Percentiles rank a stretch among this genome's conserved stretches.
phyloP scores from a whole-genome alignment of 1,284 basidiomycete species.

The Apiotrichum veenhuisii region DNA sequence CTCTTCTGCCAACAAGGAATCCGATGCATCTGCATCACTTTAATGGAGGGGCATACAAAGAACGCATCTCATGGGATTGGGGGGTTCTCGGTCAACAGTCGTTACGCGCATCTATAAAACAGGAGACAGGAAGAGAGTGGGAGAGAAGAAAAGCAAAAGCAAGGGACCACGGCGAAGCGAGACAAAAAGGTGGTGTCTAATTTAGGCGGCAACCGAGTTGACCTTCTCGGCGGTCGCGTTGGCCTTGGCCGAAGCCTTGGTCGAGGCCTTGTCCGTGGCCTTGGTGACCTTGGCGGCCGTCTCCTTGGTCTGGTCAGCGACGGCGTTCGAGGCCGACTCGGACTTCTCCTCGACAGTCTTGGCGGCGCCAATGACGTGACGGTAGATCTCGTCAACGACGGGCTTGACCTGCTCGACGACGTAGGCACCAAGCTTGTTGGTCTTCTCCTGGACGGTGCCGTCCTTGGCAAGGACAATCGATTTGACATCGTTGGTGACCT shows the following conservation, averaged over 20 bases:
- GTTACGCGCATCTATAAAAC: slow-evolving; percentile 4
- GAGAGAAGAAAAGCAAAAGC: neutral
- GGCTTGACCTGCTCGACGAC: slow-evolving; percentile 48
- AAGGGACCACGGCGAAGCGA: too few species aligned
- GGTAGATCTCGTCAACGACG: slow-evolving; percentile 48
- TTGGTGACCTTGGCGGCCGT: slow-evolving; percentile 3
- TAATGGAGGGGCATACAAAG: neutral
- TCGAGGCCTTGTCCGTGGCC: neutral
- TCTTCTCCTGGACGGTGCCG: slow-evolving; percentile 44
- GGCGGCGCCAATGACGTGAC: slow-evolving; percentile 41
- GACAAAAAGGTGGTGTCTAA: neutral
- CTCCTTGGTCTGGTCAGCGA: slow-evolving; percentile 15
- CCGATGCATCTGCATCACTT: neutral
- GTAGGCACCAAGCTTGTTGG: slow-evolving; percentile 47
- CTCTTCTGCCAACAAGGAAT: neutral
- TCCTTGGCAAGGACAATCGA: slow-evolving; percentile 47
- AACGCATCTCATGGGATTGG: neutral
- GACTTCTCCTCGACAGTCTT: slow-evolving; percentile 28
- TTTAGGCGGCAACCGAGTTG: neutral
- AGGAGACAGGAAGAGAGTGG: neutral
- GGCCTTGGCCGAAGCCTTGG: neutral
- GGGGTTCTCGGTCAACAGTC: slow-evolving; percentile 2
- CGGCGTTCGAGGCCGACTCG: slow-evolving; percentile 24
- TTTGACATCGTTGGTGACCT: slow-evolving; percentile 42
- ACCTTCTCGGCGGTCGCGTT: neutral